Base-by-base conservation (phyloP, 192 early-diverging fungal genomes). In the Phlyctochytrium planicorne region DNA sequence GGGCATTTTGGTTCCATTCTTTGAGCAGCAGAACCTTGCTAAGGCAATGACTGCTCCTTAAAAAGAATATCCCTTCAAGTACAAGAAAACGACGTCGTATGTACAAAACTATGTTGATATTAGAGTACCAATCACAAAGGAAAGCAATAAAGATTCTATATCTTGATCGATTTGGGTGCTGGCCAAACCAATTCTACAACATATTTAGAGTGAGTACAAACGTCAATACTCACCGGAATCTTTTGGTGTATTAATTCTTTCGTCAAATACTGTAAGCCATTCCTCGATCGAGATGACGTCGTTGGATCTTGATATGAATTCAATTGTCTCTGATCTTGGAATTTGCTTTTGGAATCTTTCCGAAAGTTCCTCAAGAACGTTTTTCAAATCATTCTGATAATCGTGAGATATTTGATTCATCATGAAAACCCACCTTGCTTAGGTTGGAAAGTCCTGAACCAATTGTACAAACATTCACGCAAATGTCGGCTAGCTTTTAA, bases 1-100 rank as follows among this genome's bases (percentile, higher is more conserved):
- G 52, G 77, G 68, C 37, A 86, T 72, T 50, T 80, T 95, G 53
- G 10, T n/a, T 10, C 40, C 40, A 14, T 50, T 14, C 40, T 50
- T 14, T n/a, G 40, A 50, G 40, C 12, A 10, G 12, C 40, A 50
- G 40, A n/a, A n/a, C n/a, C 40, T 50, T n/a, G 40, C 40, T 14
- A 50, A 50, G 40, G 40, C 12, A 50, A 50, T 50, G 40, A 10
- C 40, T 50, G n/a, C n/a, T n/a, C n/a, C n/a, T n/a, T n/a, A n/a
- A n/a, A n/a, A n/a, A n/a, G n/a, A n/a, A n/a, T n/a, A n/a, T n/a
- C n/a, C n/a, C n/a, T n/a, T n/a, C n/a, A n/a, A n/a, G n/a, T n/a
- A n/a, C n/a, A n/a, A n/a, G n/a, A n/a, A n/a, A n/a, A n/a, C n/a
- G n/a, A n/a, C n/a, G n/a, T n/a, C n/a, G n/a, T n/a, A n/a, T n/a